A percentile compares a stretch with the other conserved stretches of the same genome.
Evolutionary conservation across 805 yeast species (phyloP).

Genomic region (Candida maris): DNA sequence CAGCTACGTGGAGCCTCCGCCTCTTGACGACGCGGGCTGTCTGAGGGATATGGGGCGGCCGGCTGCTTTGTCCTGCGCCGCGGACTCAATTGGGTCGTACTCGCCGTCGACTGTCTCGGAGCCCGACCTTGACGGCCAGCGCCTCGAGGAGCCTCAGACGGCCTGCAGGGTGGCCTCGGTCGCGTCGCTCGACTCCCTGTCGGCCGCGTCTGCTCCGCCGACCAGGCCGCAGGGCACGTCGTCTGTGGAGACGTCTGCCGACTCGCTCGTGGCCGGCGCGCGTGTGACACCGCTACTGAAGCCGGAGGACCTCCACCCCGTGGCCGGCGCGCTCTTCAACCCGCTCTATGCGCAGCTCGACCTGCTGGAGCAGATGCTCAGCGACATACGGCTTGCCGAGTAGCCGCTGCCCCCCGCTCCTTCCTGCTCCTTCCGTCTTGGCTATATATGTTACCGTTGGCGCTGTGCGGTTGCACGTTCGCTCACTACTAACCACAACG

Average conservation of each 20-base stretch:
- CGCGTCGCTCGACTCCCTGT: slow-evolving; percentile 22
- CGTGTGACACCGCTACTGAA: neutral
- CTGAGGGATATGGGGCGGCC: slow-evolving; percentile 7
- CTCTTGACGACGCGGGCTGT: slow-evolving; percentile 6
- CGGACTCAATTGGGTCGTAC: slow-evolving; percentile 27
- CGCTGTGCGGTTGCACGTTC: too few relatives aligned
- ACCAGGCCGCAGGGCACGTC: neutral
- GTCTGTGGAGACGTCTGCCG: slow-evolving; percentile 11
- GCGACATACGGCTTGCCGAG: slow-evolving; percentile 17
- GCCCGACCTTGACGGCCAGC: slow-evolving; percentile 6
- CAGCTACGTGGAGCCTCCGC: slow-evolving; percentile 22
- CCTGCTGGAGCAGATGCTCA: slow-evolving; percentile 26
- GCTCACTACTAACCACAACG: too few relatives aligned
- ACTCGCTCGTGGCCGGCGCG: slow-evolving; percentile 2
- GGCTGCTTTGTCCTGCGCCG: slow-evolving; percentile 14
- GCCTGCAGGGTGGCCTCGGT: slow-evolving; percentile 22
- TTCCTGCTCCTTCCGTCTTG: neutral
- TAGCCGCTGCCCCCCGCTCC: slow-evolving; percentile 1
- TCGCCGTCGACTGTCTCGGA: slow-evolving; percentile 24
- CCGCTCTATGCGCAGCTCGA: slow-evolving; percentile 52
- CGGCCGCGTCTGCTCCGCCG: slow-evolving; percentile 17
- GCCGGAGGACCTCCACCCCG: slow-evolving; percentile 34
- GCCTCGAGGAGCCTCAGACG: neutral
- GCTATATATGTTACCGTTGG: too few relatives aligned
- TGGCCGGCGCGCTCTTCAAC: slow-evolving; percentile 51